Evolutionary conservation across 208 protist genomes (phyloP), one percentile per base, ranked within the genome.

Genomic region (Acanthamoeba polyphaga): DNA sequence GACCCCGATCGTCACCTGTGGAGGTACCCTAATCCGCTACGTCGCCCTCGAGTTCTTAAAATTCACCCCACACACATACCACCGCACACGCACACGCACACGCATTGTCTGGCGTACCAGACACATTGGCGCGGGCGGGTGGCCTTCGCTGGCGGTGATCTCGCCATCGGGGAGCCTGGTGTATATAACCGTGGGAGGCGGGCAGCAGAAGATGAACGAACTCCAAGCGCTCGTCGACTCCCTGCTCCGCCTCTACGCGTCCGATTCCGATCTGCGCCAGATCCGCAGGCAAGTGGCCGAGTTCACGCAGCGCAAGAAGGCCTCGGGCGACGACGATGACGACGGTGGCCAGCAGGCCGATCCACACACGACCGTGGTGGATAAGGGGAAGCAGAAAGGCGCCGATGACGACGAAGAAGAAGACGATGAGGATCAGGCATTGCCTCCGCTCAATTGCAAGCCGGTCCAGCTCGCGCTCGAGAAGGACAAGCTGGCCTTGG

Each of bases 401-500:
- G 10, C 3, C 62, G 27, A 68, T 1, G 62, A 70, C 19, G 62
- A 70, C 5, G 27, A 70, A 3, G 62, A 34, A 27, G 62, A 70
- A 27, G 62, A 29, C 27, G n/a, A 70, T 32, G 62, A 29, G 0
- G 27, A 27, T 15, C 62, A 70, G 62, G 5, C 58, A 6, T 34
- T 70, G 62, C 62, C 19, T 13, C 27, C 62, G n/a, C 62, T 70
- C 27, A 70, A 70, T 29, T 3, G 62, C 62, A 70, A 29, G 27
- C 62, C 62, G 62, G 27, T 70, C 62, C 62, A 32, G 27, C 62
- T 70, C 27, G 27, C n/a, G 62, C 62, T 70, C 24, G 62, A 70
- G 62, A 70, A 70, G 62, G 62, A 70, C 62, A 70, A 70, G 62
- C 62, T 70, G 62, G 62, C 62, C 62, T 27, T 70, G 9, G 62